Conservation (phyloP, 2,329 filamentous ascomycete species). For the Fusarium keratoplasticum region DNA sequence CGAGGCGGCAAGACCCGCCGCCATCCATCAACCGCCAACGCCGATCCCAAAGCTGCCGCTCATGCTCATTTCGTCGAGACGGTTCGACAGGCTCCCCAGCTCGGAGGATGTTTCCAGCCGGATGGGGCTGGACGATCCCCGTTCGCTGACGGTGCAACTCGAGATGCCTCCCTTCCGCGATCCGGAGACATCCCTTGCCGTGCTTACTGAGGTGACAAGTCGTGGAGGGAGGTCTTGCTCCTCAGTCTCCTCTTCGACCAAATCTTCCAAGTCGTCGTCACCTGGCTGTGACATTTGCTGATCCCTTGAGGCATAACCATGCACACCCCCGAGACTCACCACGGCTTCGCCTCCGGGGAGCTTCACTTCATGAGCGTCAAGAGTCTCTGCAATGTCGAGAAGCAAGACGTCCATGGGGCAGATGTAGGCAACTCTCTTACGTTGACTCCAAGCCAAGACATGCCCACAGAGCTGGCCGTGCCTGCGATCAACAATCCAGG, state of each 20-base stretch:
- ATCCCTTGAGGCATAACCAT: conserved; percentile 12
- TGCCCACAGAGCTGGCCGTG: conserved; percentile 88
- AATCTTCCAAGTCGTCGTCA: conserved; percentile 44
- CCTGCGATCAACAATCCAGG: conserved; percentile 88
- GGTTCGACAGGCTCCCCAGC: conserved; percentile 43
- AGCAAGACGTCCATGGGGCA: conserved; percentile 94
- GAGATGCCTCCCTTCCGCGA: conserved; percentile 22
- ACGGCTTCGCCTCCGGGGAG: conserved; percentile 72
- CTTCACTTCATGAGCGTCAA: conserved; percentile 76
- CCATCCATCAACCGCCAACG: conserved; percentile 40
- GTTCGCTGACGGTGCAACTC: conserved; percentile 30
- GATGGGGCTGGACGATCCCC: conserved; percentile 43
- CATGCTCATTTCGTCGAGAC: conserved; percentile 50
- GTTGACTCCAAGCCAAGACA: conserved; percentile 86
- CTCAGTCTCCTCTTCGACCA: conserved; percentile 44
- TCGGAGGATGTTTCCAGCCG: conserved; percentile 45
- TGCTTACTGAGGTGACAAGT: conserved; percentile 12
- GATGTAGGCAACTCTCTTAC: conserved; percentile 87
- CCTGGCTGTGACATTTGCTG: conserved; percentile 12
- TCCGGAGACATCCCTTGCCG: conserved; percentile 3
- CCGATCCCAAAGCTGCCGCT: conserved; percentile 47
- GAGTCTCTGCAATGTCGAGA: conserved; percentile 83
- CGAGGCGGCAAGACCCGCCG: conserved; percentile 1
- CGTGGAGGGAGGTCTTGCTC: conserved; percentile 27
- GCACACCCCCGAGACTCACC: conserved; percentile 44